Evolutionary conservation across 2,329 filamentous ascomycete species (phyloP).

Genomic region (Dendrostoma leiphaemia): DNA sequence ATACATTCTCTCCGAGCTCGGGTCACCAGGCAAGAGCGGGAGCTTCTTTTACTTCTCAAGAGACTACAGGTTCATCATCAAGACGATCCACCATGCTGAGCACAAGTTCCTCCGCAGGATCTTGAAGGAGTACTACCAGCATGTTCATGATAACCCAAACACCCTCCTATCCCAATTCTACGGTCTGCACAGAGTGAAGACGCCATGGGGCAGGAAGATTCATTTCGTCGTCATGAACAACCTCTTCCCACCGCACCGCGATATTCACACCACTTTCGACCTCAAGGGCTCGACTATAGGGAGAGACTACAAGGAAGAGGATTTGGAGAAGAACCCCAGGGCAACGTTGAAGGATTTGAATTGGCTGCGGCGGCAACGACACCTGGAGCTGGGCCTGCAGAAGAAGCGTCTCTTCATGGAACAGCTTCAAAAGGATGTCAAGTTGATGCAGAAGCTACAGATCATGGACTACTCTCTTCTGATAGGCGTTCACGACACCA

Average conservation of each 20-base stretch:
- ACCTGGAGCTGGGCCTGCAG: constrained; percentile 82
- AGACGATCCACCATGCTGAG: constrained; percentile 96
- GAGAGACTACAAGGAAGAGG: constrained; percentile 85
- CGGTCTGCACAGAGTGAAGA: constrained; percentile 94
- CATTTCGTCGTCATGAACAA: constrained; percentile 99
- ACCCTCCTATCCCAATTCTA: constrained; percentile 98
- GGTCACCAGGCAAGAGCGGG: constrained; percentile 95
- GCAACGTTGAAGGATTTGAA: constrained; percentile 96
- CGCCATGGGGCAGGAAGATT: constrained; percentile 96
- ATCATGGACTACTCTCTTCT: constrained; percentile 99
- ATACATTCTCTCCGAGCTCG: constrained; percentile 95
- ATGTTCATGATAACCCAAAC: constrained; percentile 88
- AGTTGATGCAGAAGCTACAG: constrained; percentile 78
- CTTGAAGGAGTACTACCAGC: constrained; percentile 87
- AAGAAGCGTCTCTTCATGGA: constrained; percentile 88
- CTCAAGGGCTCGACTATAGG: constrained; percentile 95
- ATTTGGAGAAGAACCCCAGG: constrained; percentile 82
- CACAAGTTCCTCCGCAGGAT: constrained; percentile 84
- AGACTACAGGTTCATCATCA: constrained; percentile 99
- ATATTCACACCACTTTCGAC: constrained; percentile 97
- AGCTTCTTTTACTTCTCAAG: constrained; percentile 99
- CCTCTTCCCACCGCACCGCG: constrained; percentile 92
- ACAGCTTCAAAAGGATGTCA: constrained; percentile 85
- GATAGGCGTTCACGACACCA: constrained; percentile 88
- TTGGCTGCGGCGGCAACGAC: constrained; percentile 82